Base-by-base conservation (phyloP, 192 early-diverging fungal species). In the Coemansia nantahalensis region DNA sequence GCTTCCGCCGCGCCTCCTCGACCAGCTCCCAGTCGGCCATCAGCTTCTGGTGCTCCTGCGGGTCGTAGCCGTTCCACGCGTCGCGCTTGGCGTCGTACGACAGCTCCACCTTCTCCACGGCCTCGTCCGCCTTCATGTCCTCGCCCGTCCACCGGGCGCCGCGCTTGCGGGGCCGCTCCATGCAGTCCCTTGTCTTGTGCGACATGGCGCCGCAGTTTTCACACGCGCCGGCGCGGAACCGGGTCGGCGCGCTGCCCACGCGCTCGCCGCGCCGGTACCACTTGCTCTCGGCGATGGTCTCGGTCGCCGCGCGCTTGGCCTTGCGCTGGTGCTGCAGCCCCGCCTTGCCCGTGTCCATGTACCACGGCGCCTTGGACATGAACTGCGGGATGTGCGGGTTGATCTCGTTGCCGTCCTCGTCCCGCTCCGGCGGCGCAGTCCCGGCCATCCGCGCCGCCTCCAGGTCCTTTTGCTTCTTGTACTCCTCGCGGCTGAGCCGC, bases 331-430 rank as follows among this genome's bases (percentile, higher is more conserved):
- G 94, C 54, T 91, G 90, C 44, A 97, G 82, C 2, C 92, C 89
- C 0, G 86, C 68, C 59, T 88, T 72, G 13, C 89, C 90, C 13
- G 85, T 84, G 58, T 88, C 85, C 38, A 91, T 73, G 62, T 91
- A 91, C 90, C 94, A 99, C 59, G 96, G 96, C 39, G 93, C 93
- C 36, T 95, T 84, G 11, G 90, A 85, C 75, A 97, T 97, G 68
- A 90, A 97, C 49, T 95, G 84, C 6, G 97, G 97, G 40, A 97
- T 98, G 63, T 99, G 95, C 16, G 97, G 97, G 65, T 99, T 98
- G 79, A 99, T 97, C 56, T 90, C 89, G 19, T 84, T 85, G 32
- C 95, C 97, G 34, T 89, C 86, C 21, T 86, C 87, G 68, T 93
- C 91, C 4, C 86, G 69, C 42, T 88, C 91, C 15, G 91, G 84